These are phyloP conservation scores for Cucumis cinereus DNA, from an alignment of 306 rosid species.

Conservation along the genomic window DNA sequence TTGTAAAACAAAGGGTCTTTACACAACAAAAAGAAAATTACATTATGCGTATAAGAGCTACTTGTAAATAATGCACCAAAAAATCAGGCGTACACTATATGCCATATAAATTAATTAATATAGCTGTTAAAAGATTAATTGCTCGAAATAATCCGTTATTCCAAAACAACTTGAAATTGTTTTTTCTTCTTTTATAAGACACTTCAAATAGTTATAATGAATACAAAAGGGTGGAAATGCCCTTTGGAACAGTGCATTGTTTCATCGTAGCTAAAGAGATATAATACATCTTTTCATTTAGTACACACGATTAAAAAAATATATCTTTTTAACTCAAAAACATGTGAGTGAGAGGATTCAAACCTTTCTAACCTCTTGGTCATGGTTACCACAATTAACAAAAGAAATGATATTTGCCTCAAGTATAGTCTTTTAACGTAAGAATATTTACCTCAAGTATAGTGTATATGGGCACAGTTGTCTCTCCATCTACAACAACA, in stretches of 20 bases:
- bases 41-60: neutral
- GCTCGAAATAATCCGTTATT: neutral
- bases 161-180: neutral
- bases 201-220: neutral
- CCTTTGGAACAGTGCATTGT: neutral
- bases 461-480: constrained; percentile 87
- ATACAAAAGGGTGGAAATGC: neutral
- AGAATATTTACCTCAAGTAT: constrained; percentile 66
- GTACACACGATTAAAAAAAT: neutral
- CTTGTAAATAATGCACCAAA: neutral
- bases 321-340: no score
- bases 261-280: neutral
- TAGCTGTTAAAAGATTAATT: neutral
- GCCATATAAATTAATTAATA: neutral
- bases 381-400: neutral
- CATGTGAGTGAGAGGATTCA: neutral
- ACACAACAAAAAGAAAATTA: neutral
- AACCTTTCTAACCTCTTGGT: neutral
- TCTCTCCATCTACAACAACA: constrained; percentile 86
- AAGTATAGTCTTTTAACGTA: constrained; percentile 41
- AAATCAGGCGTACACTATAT: neutral
- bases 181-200: no score
- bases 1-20: neutral
- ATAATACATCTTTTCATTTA: neutral
- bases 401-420: constrained; percentile 41